Percentiles rank a stretch among this genome's conserved stretches.
These are phyloP conservation scores for Sisymbrium irio DNA, from an alignment of 345 rosid genomes.

Conservation along the genomic window DNA sequence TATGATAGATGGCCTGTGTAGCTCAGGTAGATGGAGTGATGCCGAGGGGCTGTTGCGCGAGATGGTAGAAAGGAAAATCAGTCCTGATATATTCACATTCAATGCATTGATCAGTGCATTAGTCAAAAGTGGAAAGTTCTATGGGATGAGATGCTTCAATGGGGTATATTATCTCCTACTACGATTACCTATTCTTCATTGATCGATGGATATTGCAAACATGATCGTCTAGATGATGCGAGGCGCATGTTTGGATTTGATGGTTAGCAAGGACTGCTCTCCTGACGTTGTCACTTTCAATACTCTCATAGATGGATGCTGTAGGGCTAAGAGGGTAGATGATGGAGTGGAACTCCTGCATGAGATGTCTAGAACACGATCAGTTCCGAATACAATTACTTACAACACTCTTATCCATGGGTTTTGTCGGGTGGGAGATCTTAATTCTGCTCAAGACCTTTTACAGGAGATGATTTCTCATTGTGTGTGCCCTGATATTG, in stretches of 20 bases:
- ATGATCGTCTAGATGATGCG: not conserved
- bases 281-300: not conserved
- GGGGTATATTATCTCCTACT: not conserved
- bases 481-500: not conserved
- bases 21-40: not conserved
- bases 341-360: not conserved
- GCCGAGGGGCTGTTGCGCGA: not conserved
- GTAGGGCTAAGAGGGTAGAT: not conserved
- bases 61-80: not conserved
- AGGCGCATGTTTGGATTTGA: not conserved
- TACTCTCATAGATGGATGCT: not conserved
- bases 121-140: not conserved
- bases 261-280: not conserved
- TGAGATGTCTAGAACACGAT: not conserved
- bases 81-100: not conserved
- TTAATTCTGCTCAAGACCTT: not conserved
- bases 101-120: not conserved
- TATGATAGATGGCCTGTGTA: too few species aligned
- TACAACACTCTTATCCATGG: too few species aligned
- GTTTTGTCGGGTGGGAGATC: not conserved
- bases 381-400: not conserved
- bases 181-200: not conserved
- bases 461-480: not conserved
- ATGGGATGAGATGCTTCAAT: not conserved
- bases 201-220: not conserved